Evolutionary conservation across 768 basidiomycete genomes (phyloP).

Genomic region (Hericium alpestre): DNA sequence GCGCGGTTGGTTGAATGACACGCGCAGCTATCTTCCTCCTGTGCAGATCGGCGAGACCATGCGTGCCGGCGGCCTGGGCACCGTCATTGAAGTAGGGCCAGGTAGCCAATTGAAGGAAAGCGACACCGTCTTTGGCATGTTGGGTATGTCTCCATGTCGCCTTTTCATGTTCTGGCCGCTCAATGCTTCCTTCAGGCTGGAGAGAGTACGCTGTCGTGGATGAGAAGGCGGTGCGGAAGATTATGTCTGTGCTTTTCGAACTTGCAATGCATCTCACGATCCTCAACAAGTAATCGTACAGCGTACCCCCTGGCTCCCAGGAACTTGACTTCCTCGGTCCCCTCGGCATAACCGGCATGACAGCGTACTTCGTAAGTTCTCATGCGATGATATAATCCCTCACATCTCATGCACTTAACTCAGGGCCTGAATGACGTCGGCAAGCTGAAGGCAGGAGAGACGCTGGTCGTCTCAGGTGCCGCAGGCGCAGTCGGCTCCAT

Average conservation of each 20-base stretch:
- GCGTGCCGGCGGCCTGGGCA: constrained; percentile 58
- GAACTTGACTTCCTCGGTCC: constrained; percentile 74
- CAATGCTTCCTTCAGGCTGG: constrained; percentile 19
- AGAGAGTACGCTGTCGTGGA: constrained; percentile 1
- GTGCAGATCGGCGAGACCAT: constrained; percentile 42
- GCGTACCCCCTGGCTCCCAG: constrained; percentile 43
- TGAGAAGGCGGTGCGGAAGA: background rate
- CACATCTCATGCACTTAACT: background rate
- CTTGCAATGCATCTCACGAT: too few species aligned
- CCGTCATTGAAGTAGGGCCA: constrained; percentile 49
- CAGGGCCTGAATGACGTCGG: constrained; percentile 80
- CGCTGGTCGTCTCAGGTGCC: constrained; percentile 79
- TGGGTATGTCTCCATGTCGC: constrained; percentile 37
- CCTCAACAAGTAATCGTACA: too few species aligned
- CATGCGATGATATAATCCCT: background rate
- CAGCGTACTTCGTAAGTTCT: constrained; percentile 76
- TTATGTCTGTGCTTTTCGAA: too few species aligned
- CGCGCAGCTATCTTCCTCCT: constrained; percentile 51
- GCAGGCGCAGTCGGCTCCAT: constrained; percentile 85
- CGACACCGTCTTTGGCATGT: constrained; percentile 52
- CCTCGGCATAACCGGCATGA: constrained; percentile 63
- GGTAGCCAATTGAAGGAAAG: constrained; percentile 50
- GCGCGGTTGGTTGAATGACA: constrained; percentile 72
- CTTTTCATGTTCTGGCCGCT: constrained; percentile 17
- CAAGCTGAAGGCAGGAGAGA: constrained; percentile 73